Base-by-base conservation (phyloP, 2,329 filamentous ascomycete species). In the Pseudogymnoascus destructans region DNA sequence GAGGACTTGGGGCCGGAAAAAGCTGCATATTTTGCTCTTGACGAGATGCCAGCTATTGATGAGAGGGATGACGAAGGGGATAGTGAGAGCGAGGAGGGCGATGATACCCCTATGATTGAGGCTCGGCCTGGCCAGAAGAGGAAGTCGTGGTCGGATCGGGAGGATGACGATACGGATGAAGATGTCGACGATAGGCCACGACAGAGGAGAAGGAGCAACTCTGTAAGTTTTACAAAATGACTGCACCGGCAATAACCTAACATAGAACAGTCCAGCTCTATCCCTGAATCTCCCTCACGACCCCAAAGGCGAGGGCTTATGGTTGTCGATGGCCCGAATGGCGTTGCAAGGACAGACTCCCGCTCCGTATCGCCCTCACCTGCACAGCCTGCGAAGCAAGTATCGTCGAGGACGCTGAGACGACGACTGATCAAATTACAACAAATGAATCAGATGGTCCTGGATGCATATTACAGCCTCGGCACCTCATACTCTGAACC, bases 401-500 rank as follows among this genome's bases (percentile, higher is more conserved):
- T 84, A 6, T 93, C 90, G 0, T 81, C 88, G 6, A 81, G 83
- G 61, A 78, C 81, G 6, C 75, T 96, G 57, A 80, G 89, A 61
- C 81, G 82, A 63, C 84, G 85, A 52, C 77, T 97, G 3, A 71
- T 95, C 35, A 83, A 82, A 60, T 75, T 96, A 64, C 84, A 88
- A 58, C 77, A 81, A 61, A 86, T 91, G 65, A 85, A 96, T 64
- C 88, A 95, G 70, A 71, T 73, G 0, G 77, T 91, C 0, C 75
- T 97, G 35, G 82, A 86, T 55, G 79, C 82, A 62, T 97, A 98
- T 72, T 96, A 97, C 73, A 80, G 83, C 25, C 79, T 89, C 27
- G 93, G 93, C 38, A 85, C 88, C 2, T 95, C 90, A 1, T 96
- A 95, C 68, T 92, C 92, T 0, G 93, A 98, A 69, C 93, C 93